phyloP scores from a whole-genome alignment of 257 asterid species.

The Ajuga chamaepitys region DNA sequence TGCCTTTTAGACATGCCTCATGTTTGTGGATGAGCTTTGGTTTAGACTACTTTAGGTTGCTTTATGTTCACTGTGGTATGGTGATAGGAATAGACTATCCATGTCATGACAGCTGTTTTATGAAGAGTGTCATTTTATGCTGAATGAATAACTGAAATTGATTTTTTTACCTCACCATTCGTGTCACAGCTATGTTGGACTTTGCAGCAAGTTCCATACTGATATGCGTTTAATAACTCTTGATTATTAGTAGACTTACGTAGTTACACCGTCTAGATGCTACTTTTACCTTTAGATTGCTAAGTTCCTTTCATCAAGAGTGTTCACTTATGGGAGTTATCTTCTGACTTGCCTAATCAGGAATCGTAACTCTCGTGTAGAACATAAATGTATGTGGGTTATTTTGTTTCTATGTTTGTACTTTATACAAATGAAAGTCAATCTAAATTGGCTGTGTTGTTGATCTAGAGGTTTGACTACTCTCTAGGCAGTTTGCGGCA shows the following conservation, averaged over 20 bases:
- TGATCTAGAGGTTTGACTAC: not conserved
- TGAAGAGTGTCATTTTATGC: not conserved
- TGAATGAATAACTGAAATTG: not conserved
- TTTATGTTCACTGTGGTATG: not conserved
- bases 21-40: not conserved
- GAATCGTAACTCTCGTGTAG: not conserved
- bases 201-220: not conserved
- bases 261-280: not conserved
- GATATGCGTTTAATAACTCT: not conserved
- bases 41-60: not conserved
- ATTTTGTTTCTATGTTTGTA: not conserved
- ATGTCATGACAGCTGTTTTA: not conserved
- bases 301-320: not conserved
- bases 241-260: not conserved
- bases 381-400: not conserved
- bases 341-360: not conserved
- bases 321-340: not conserved
- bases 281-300: not conserved
- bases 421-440: not conserved
- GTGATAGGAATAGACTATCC: slow-evolving; percentile 1
- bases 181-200: not conserved
- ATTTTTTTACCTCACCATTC: not conserved
- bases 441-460: not conserved
- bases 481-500: not conserved
- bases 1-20: not conserved